These are phyloP conservation scores for Myxozyma udenii DNA, from an alignment of 805 yeast genomes.

Conservation along the genomic window DNA sequence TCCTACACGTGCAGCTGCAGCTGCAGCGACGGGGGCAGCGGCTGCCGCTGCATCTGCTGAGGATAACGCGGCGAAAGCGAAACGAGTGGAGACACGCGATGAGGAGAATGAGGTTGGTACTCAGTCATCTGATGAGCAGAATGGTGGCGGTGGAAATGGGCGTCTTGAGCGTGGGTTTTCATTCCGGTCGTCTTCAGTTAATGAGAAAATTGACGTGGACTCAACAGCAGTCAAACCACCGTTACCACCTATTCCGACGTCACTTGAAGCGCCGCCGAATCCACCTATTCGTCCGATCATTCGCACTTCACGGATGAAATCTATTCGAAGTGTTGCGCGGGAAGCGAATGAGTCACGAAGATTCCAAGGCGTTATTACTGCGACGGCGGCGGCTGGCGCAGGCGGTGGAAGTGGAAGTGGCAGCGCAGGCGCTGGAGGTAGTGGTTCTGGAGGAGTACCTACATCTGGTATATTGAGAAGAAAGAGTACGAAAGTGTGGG, in stretches of 20 bases:
- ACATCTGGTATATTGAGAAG: slow-evolving; percentile 53
- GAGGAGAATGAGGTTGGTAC: neutral
- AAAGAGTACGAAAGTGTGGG: slow-evolving; percentile 95
- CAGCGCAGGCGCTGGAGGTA: neutral
- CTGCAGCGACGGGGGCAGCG: neutral
- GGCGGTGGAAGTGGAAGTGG: neutral
- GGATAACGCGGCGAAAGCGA: neutral
- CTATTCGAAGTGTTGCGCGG: slow-evolving; percentile 87
- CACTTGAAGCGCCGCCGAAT: neutral
- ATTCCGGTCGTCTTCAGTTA: slow-evolving; percentile 10
- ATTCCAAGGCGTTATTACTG: slow-evolving; percentile 33
- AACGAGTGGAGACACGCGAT: neutral
- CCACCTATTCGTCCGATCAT: slow-evolving; percentile 26
- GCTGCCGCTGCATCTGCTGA: neutral
- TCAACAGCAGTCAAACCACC: slow-evolving; percentile 2
- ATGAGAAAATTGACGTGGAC: slow-evolving; percentile 21
- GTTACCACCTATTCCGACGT: neutral
- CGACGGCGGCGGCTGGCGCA: slow-evolving; percentile 5
- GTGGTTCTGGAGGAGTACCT: neutral
- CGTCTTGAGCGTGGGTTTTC: slow-evolving; percentile 24
- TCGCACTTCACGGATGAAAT: slow-evolving; percentile 66
- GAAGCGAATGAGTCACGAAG: slow-evolving; percentile 74
- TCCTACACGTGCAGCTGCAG: neutral
- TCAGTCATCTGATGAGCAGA: neutral
- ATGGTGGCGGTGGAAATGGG: slow-evolving; percentile 1